Base-by-base conservation (phyloP, 164 flowering plant genomes). In the Paratinospora sagittata region DNA sequence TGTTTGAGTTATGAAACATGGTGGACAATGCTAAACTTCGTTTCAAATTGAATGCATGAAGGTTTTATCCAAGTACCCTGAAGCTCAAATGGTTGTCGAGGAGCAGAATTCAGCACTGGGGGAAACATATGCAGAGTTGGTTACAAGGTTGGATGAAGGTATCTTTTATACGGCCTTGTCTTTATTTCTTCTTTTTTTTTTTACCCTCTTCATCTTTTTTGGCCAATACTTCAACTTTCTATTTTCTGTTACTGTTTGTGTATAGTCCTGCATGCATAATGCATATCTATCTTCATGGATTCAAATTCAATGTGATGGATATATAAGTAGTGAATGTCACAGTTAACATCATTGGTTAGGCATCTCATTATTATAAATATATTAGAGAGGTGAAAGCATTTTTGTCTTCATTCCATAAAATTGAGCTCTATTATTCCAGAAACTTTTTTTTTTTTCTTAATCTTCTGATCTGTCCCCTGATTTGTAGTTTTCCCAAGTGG, bases 31-130 rank as follows among this genome's bases (percentile, higher is more conserved):
- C 49, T 52, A 24, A 45, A 52, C 33, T 69, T 58, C 27, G n/a
- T 65, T 41, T 74, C 34, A 62, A 64, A 58, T 70, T 21, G 70
- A 26, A 26, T 71, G 2, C 67, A 47, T 81, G 69, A 80, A 93
- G 98, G 93, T 93, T 57, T 75, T 93, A 62, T 83, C 85, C 13
- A 91, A 89, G 79, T 93, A 89, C 80, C 87, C 91, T 39, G 97
- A 93, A 81, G 87, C 91, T 63, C 85, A 81, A 69, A 77, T 77
- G 85, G 70, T 78, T 16, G 63, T 3, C 47, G 93, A 89, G 52
- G 82, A 87, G 75, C 93, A 83, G 73, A 84, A 43, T 79, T 82
- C 90, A 69, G 75, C 84, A 73, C 69, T 84, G 63, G 93, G 93
- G 63, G 96, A 89, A 80, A 83, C 87, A 19, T 83, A 71, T 67